Base-by-base conservation (phyloP, 2,329 filamentous ascomycete genomes). In the Pseudocercospora crystallina region DNA sequence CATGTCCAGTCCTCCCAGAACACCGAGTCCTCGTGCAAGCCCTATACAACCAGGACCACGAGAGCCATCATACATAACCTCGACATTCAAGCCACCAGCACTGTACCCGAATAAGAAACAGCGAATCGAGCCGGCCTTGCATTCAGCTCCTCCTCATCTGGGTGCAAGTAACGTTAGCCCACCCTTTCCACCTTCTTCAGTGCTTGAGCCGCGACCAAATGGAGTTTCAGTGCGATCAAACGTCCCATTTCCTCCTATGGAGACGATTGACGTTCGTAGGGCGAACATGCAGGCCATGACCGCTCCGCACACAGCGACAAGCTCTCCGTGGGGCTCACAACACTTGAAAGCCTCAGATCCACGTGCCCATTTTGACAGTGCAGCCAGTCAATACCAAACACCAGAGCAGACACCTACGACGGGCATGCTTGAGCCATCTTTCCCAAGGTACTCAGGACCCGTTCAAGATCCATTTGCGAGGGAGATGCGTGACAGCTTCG, bases 41-140 rank as follows among this genome's bases (percentile, higher is more conserved):
- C 40, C 57, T 13, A 55, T 59, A 13, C 66, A 67, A 38, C 60
- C 60, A 13, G 57, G 54, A 11, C 65, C 66, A 8, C 57, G 62
- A 31, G 67, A 69, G 56, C 65, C 67, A 4, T 53, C 57, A 1
- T 64, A 63, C 52, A 61, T 59, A 14, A 56, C 61, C 10, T 56
- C 58, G 11, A 66, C 63, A 2, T 68, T 65, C 61, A 68, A 67
- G 47, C 67, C 67, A 11, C 59, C 62, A 11, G 57, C 65, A 14
- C 54, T 69, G 1, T 69, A 69, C 47, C 67, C 67, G 2, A 66
- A 67, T 58, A 69, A 69, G 58, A 69, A 66, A 49, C 59, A 59
- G 29, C 54, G 64, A 26, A 67, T 60, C 4, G 62, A 61, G 17
- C 49, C 58, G 7, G 34, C 40, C 10, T 20, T 43, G 9, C 40